Evolutionary conservation across 2,329 filamentous ascomycete genomes (phyloP).

Genomic region (Atkinsonella hypoxylon): DNA sequence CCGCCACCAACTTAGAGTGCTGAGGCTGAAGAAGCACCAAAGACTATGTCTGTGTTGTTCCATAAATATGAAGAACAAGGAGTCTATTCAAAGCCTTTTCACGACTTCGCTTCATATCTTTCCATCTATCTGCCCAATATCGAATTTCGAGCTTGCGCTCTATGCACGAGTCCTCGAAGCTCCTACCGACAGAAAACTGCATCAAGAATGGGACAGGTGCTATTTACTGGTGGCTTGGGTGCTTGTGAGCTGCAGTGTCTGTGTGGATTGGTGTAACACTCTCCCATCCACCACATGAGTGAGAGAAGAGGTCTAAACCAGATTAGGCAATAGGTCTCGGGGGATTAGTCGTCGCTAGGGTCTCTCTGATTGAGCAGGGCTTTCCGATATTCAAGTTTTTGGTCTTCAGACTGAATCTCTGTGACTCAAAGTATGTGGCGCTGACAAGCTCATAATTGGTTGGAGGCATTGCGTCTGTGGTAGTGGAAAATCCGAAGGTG

Average conservation of each 20-base stretch:
- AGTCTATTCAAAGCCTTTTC: neutral
- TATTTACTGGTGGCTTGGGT: no score
- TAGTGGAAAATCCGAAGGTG: neutral
- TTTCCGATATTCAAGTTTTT: neutral
- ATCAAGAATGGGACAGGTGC: no score
- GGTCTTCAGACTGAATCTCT: neutral
- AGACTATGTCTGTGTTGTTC: no score
- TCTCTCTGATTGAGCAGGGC: neutral
- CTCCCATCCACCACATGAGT: slow-evolving; percentile 1
- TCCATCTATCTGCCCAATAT: no score
- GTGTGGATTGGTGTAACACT: neutral
- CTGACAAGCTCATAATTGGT: neutral
- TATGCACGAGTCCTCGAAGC: no score
- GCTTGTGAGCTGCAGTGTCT: neutral
- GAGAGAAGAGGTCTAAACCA: slow-evolving; percentile 3
- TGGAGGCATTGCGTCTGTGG: neutral
- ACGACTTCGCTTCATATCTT: no score
- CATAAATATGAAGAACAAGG: no score
- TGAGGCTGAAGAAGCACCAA: neutral
- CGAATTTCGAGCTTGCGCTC: no score
- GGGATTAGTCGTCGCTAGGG: neutral
- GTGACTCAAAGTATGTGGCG: neutral
- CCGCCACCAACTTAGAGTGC: neutral
- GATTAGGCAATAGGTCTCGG: slow-evolving; percentile 1
- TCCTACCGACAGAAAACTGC: no score